These are phyloP conservation scores for Tuber microsphaerosporum DNA, from an alignment of 495 filamentous ascomycete species.

Conservation along the genomic window DNA sequence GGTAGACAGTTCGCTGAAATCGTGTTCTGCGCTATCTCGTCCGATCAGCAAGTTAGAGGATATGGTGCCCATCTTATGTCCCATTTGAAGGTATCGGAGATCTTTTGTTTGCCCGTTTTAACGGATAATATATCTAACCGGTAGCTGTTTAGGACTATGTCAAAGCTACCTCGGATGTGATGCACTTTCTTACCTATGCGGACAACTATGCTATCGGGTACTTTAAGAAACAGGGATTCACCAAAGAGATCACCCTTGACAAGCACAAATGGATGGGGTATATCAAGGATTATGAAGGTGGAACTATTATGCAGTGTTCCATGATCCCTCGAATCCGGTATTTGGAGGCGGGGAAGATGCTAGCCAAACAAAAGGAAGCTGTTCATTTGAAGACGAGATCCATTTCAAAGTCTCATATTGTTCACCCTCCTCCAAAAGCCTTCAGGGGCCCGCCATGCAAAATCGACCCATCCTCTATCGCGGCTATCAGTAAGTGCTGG, in stretches of 20 bases:
- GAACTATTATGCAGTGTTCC: conserved; percentile 97
- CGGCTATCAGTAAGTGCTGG: conserved; percentile 40
- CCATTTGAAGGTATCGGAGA: conserved; percentile 60
- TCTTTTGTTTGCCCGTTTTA: not conserved
- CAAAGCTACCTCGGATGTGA: conserved; percentile 89
- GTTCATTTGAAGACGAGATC: conserved; percentile 91
- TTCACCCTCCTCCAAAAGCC: conserved; percentile 66
- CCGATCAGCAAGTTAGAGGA: conserved; percentile 96
- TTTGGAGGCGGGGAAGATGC: conserved; percentile 86
- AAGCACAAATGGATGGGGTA: conserved; percentile 96
- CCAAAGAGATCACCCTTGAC: conserved; percentile 92
- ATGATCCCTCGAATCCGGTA: conserved; percentile 96
- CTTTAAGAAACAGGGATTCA: conserved; percentile 99
- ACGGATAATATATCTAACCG: conserved; percentile 13
- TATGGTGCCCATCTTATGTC: conserved; percentile 98
- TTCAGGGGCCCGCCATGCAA: conserved; percentile 55
- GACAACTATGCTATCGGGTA: conserved; percentile 99
- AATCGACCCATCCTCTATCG: conserved; percentile 43
- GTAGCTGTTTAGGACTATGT: conserved; percentile 64
- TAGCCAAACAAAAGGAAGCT: conserved; percentile 91
- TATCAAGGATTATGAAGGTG: conserved; percentile 98
- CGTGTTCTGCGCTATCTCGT: conserved; percentile 96
- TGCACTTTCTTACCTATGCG: conserved; percentile 97
- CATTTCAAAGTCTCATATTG: conserved; percentile 77
- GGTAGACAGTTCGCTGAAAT: conserved; percentile 92